These are phyloP conservation scores for Naegleria fowleri DNA, from an alignment of 208 protist species.

Conservation along the genomic window DNA sequence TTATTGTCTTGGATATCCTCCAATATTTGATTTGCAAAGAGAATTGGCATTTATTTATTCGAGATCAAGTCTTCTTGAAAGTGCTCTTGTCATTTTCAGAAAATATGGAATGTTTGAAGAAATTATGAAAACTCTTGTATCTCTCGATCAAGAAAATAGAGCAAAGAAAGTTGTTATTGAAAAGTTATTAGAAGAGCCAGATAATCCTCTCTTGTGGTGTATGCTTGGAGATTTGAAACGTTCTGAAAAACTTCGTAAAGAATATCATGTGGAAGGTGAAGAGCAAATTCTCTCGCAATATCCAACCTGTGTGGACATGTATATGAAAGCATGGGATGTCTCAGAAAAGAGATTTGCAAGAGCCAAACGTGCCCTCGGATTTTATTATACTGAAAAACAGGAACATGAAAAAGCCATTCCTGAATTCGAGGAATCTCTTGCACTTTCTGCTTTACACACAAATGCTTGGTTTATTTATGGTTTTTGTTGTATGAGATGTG, in stretches of 20 bases:
- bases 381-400: conserved; percentile 67
- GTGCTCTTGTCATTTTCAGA: conserved; percentile 74
- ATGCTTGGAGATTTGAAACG: conserved; percentile 76
- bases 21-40: conserved; percentile 62
- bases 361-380: conserved; percentile 73
- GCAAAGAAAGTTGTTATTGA: conserved; percentile 69
- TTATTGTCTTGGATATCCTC: conserved; percentile 68
- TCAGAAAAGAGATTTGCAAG: conserved; percentile 65
- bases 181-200: conserved; percentile 51
- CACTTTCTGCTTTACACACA: conserved; percentile 74
- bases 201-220: conserved; percentile 74
- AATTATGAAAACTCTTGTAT: conserved; percentile 76
- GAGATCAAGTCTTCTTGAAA: conserved; percentile 71
- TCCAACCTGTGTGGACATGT: conserved; percentile 39
- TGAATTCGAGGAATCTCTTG: conserved; percentile 74
- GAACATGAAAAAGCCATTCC: conserved; percentile 71
- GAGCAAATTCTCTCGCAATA: not conserved
- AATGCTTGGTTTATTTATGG: conserved; percentile 81
- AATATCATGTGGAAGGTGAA: not conserved
- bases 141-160: conserved; percentile 69
- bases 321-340: conserved; percentile 80
- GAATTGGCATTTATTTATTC: conserved; percentile 76
- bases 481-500: conserved; percentile 63
- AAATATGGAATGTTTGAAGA: conserved; percentile 72
- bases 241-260: conserved; percentile 40